phyloP scores from a whole-genome alignment of 768 basidiomycete genomes.

The Russula griseocarnosa region DNA sequence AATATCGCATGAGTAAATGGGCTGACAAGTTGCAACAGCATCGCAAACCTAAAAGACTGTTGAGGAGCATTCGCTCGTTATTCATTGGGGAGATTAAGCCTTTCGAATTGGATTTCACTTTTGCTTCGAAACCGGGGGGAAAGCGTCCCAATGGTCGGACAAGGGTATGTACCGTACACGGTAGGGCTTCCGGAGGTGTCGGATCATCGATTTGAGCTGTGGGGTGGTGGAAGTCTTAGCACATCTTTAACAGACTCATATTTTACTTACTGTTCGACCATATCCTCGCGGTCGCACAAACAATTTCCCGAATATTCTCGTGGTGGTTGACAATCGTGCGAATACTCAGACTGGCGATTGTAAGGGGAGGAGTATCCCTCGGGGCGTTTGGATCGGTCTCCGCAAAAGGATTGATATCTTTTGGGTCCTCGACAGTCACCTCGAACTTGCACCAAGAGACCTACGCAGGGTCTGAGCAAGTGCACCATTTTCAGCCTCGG shows the following conservation, averaged over 20 bases:
- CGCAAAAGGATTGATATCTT: slow-evolving; percentile 78
- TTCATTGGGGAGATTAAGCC: slow-evolving; percentile 68
- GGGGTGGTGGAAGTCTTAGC: slow-evolving; percentile 1
- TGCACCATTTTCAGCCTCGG: neutral
- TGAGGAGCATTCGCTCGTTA: slow-evolving; percentile 84
- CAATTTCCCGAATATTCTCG: slow-evolving; percentile 90
- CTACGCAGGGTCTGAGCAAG: slow-evolving; percentile 40
- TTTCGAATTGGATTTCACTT: slow-evolving; percentile 58
- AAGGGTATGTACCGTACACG: slow-evolving; percentile 80
- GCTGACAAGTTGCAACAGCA: neutral
- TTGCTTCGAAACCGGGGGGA: slow-evolving; percentile 76
- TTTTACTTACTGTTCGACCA: slow-evolving; percentile 66
- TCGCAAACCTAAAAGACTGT: slow-evolving; percentile 63
- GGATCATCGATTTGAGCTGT: slow-evolving; percentile 87
- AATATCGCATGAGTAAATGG: slow-evolving; percentile 6
- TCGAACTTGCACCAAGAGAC: slow-evolving; percentile 98
- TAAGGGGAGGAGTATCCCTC: slow-evolving; percentile 82
- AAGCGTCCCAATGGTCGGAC: slow-evolving; percentile 86
- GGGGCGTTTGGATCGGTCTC: slow-evolving; percentile 68
- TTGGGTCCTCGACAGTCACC: slow-evolving; percentile 75
- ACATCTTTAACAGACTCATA: neutral
- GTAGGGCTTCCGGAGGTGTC: slow-evolving; percentile 82
- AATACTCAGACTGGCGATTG: slow-evolving; percentile 82
- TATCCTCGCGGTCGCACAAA: slow-evolving; percentile 77
- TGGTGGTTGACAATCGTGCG: slow-evolving; percentile 92